These are phyloP conservation scores for Botryotinia globosa DNA, from an alignment of 2,329 filamentous ascomycete genomes.

Conservation along the genomic window DNA sequence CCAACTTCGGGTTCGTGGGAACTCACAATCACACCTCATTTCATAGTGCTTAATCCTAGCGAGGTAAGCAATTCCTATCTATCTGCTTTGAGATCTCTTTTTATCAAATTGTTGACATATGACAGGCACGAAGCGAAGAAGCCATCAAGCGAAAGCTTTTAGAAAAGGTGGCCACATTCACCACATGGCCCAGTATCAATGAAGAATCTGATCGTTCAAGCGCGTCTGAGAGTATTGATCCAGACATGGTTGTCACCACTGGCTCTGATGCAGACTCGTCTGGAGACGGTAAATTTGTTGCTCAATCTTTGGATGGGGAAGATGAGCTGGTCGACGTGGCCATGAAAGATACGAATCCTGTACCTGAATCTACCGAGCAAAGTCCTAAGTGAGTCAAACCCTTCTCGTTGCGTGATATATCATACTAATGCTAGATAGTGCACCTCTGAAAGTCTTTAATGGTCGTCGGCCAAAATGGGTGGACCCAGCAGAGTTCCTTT, in stretches of 20 bases:
- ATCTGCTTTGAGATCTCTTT: neutral
- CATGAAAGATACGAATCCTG: constrained; percentile 62
- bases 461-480: constrained; percentile 51
- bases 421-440: constrained; percentile 14
- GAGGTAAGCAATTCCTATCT: constrained; percentile 52
- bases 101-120: constrained; percentile 20
- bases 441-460: constrained; percentile 28
- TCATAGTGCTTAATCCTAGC: constrained; percentile 71
- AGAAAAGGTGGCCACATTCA: constrained; percentile 71
- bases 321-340: constrained; percentile 89
- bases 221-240: constrained; percentile 56
- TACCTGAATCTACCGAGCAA: constrained; percentile 18
- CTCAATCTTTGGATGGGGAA: constrained; percentile 80
- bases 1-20: constrained; percentile 38
- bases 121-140: constrained; percentile 58
- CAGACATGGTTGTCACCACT: constrained; percentile 66
- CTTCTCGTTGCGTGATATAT: neutral
- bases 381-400: neutral
- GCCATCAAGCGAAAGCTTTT: constrained; percentile 77
- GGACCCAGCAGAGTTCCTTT: constrained; percentile 55
- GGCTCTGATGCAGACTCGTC: constrained; percentile 64
- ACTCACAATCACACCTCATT: constrained; percentile 51
- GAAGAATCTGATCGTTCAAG: constrained; percentile 40
- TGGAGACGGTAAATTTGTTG: constrained; percentile 67
- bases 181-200: constrained; percentile 63